Evolutionary conservation across 352 stramenopile species (phyloP), one percentile per base, ranked within the genome.

Genomic region (Phytopythium aichiense): DNA sequence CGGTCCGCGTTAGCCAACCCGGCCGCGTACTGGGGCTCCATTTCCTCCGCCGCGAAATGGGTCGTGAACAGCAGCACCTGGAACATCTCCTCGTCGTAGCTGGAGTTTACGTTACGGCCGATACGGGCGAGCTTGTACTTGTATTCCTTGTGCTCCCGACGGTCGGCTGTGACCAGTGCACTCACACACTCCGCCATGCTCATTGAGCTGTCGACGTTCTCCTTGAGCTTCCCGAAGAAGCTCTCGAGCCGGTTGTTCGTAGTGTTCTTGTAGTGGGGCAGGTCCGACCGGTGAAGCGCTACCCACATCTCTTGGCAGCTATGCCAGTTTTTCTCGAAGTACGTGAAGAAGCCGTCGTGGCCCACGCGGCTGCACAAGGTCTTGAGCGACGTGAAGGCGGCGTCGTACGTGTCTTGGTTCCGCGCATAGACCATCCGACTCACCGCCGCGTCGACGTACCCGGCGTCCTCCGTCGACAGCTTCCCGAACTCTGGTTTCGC

Each of bases 271-370:
- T 71, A 67, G 59, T 73, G 54, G 0, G 63, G 66, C 0, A 69
- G 48, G 4, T 63, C 33, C 16, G 52, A 49, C 4, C 56, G 52
- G 0, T 13, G n/a, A n/a, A 60, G 9, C 54, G 69, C 45, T 4
- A 74, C 66, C 64, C 66, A 77, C 61, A 70, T 72, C 5, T 72
- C 63, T 8, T 54, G 15, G 25, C 60, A 74, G 0, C n/a, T 57
- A 42, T 70, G 38, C 66, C 70, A 74, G 33, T 77, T 77, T 4
- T 7, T 12, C 15, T 66, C 51, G 6, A 74, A 59, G 56, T 72
- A 77, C 2, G 68, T 51, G n/a, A 62, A 66, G 40, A 69, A 69
- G 0, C 22, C 42, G 0, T 25, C 7, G 18, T 35, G 31, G 0
- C 37, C 58, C 20, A 66, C 1, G 0, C 23, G 45, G 3, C 22